A percentile compares a stretch with the other conserved stretches of the same genome.
Evolutionary conservation across 2,329 filamentous ascomycete species (phyloP).

Genomic region (Pestalotiopsis sp.): DNA sequence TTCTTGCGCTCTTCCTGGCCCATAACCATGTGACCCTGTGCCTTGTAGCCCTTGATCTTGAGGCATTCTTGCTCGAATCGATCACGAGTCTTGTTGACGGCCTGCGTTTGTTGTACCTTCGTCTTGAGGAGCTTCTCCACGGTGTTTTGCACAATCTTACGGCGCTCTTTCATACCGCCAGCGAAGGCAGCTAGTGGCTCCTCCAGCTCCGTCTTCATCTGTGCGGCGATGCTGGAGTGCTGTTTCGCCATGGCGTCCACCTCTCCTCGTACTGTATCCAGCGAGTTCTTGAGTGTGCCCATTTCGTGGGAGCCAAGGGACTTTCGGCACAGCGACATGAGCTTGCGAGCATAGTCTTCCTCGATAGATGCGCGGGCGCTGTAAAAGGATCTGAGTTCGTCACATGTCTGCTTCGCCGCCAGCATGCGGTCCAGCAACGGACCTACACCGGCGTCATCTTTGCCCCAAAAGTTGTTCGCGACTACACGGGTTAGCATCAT

Average conservation of each 20-base stretch:
- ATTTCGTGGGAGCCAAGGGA: constrained; percentile 85
- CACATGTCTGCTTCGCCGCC: constrained; percentile 89
- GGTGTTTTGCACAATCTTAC: constrained; percentile 93
- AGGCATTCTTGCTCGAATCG: constrained; percentile 97
- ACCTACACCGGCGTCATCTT: constrained; percentile 93
- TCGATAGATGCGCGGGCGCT: constrained; percentile 88
- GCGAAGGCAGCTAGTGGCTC: constrained; percentile 91
- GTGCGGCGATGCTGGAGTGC: constrained; percentile 83
- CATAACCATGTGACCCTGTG: constrained; percentile 99
- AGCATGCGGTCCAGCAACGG: constrained; percentile 95
- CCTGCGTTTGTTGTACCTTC: constrained; percentile 88
- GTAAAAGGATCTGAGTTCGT: constrained; percentile 93
- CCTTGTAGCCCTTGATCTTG: constrained; percentile 97
- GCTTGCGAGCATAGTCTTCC: constrained; percentile 92
- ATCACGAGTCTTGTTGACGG: constrained; percentile 95
- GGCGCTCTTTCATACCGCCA: constrained; percentile 92
- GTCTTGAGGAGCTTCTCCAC: constrained; percentile 93
- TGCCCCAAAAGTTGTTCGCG: constrained; percentile 99
- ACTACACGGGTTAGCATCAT: constrained; percentile 56
- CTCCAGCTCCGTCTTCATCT: constrained; percentile 96
- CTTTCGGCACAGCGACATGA: constrained; percentile 84
- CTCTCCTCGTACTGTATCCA: constrained; percentile 87
- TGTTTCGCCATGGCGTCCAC: constrained; percentile 93
- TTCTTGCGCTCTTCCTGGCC: constrained; percentile 98
- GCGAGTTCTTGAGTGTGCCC: constrained; percentile 79